Evolutionary conservation across 2,329 filamentous ascomycete genomes (phyloP), one percentile per base, ranked within the genome.

Genomic region (Calonectria pseudoturangicola): DNA sequence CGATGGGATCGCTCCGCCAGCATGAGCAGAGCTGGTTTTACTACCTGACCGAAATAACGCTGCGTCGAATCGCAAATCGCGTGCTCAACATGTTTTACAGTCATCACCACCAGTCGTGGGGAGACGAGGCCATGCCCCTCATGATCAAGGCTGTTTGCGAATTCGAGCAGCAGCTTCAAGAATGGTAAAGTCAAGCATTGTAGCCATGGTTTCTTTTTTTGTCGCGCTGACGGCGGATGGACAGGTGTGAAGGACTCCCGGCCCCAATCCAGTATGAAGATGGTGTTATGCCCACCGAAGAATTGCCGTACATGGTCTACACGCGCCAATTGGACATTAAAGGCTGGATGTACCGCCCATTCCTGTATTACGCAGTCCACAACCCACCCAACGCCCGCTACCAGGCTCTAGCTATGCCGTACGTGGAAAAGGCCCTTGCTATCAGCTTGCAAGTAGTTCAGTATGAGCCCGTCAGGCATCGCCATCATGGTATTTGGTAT

Each of bases 21-120:
- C 72, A 75, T 79, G 84, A 70, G 81, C 85, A 60, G 81, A 84
- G 82, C 72, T 86, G 85, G 85, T 85, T 83, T 74, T 86, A 86
- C 73, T 87, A 87, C 68, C 80, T 85, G 15, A 84, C 85, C 1
- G 85, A 87, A 69, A 83, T 86, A 58, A 83, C 85, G 0, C 77
- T 86, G 3, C 78, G 85, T 4, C 81, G 85, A 1, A 84, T 87
- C 25, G 82, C 81, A 28, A 86, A 86, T 68, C 81, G 84, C 13
- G 82, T 86, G 30, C 74, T 85, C 58, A 85, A 81, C 58, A 71
- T 72, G 9, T 79, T 81, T 25, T 80, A 79, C 41, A 43, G 71
- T 8, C 74, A 76, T 25, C 72, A 72, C 8, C 50, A 65, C 21
- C 54, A 65, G 2, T 69, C 66, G 8, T 79, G 78, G 78, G 70